Base-by-base conservation (phyloP, 768 basidiomycete genomes). In the Mycena alexandri region DNA sequence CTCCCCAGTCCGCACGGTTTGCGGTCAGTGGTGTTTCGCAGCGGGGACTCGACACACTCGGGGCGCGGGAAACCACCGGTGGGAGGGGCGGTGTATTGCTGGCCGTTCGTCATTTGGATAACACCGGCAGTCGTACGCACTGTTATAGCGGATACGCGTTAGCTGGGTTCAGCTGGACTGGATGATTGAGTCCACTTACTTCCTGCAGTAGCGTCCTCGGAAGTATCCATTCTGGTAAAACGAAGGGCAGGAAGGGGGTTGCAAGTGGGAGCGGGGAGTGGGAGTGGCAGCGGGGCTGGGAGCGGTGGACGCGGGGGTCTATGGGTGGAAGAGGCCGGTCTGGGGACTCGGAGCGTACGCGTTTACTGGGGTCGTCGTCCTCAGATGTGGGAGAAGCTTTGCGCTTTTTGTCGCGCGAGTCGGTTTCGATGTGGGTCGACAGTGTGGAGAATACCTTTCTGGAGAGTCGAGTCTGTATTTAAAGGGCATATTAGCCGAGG, bases 51-150 rank as follows among this genome's bases (percentile, higher is more conserved):
- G 21, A 61, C 24, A 12, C 47, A 51, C 41, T 52, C n/a, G 34
- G 48, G 60, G 43, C 8, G 19, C 4, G 25, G 57, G 57, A 46
- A 58, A 5, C 57, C 57, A 3, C 3, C 42, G 25, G 41, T 14
- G 3, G n/a, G n/a, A n/a, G 57, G 29, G 2, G 57, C 43, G 11
- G 57, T 58, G 43, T 44, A 58, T 17, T 58, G 57, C 29, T 58
- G 57, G 22, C 57, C 57, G 29, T 58, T 58, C 8, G 57, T 44
- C 41, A 46, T 44, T 25, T 25, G 22, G 13, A 44, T 58, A 5
- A 58, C 44, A 4, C 57, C 57, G 10, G 25, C 42, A 29, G 25
- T 9, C 25, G 25, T 16, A 4, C 25, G 24, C 8, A 33, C 57
- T 58, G 25, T 16, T 29, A 29, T 29, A n/a, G n/a, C n/a, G n/a